A percentile compares a stretch with the other conserved stretches of the same genome.
phyloP scores from a whole-genome alignment of 2,329 filamentous ascomycete species.

The Fusarium sp. region DNA sequence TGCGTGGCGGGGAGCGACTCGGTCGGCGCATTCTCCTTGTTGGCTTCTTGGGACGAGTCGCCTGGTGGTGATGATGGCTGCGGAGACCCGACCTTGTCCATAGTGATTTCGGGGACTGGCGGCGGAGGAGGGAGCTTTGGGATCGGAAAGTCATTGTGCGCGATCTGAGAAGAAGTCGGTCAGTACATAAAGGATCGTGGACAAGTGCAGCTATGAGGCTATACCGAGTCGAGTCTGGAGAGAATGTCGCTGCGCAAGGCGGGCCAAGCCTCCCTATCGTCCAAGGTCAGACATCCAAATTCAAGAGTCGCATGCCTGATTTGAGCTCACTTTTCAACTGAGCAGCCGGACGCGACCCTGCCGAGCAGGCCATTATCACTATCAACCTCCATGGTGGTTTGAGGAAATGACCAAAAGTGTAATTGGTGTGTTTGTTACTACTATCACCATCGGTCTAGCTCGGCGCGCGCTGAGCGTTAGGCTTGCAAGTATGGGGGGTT shows the following conservation, averaged over 20 bases:
- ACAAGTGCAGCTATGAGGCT: constrained; percentile 5
- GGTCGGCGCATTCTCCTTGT: constrained; percentile 76
- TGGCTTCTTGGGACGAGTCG: constrained; percentile 66
- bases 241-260: constrained; percentile 74
- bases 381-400: constrained; percentile 66
- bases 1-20: constrained; percentile 52
- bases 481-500: constrained; percentile 47
- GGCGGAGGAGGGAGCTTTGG: constrained; percentile 67
- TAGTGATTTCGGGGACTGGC: constrained; percentile 54
- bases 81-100: constrained; percentile 59
- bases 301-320: constrained; percentile 11
- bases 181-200: not conserved
- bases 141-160: constrained; percentile 76
- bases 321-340: constrained; percentile 66
- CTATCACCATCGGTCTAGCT: constrained; percentile 1
- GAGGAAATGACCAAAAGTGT: not conserved
- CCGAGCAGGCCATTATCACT: constrained; percentile 63
- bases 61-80: constrained; percentile 56
- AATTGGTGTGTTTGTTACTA: not conserved
- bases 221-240: constrained; percentile 73
- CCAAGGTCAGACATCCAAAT: constrained; percentile 36
- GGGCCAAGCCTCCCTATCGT: constrained; percentile 75
- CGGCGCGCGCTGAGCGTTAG: constrained; percentile 38
- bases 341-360: constrained; percentile 62
- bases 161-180: constrained; percentile 34